Evolutionary conservation across 805 yeast genomes (phyloP), one percentile per base, ranked within the genome.

Genomic region (Starmerella floricola): DNA sequence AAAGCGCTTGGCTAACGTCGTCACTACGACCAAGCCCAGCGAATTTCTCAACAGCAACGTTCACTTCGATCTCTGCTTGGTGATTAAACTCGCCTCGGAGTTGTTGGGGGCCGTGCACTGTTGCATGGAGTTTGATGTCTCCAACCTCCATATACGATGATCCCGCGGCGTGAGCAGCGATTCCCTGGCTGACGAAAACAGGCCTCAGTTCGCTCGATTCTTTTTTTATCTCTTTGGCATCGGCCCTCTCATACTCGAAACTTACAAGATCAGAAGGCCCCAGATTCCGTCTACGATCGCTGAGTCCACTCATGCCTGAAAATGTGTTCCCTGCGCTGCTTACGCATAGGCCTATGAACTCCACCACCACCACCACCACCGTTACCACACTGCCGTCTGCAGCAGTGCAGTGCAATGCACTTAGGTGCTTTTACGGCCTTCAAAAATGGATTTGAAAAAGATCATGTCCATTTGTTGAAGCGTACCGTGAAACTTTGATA

Each of bases 91-190:
- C 72, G 2, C 85, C 84, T 46, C 82, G 67, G 47, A 74, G 76
- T 6, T 97, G 95, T 50, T 86, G 69, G 3, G 97, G 97, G 0
- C 97, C 97, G 60, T 77, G 82, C 0, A 88, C 77, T 3, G 85
- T 70, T 1, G 79, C 79, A 41, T 78, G 73, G 5, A 85, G 61
- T 35, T 65, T 71, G 20, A 73, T 72, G 20, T 73, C 68, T 26
- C 73, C 81, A 0, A 68, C 63, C 59, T 87, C 96, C 17, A 84
- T 56, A 51, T 79, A 82, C 2, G 93, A 72, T 17, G 94, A 84
- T 2, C 97, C 96, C 54, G 76, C 77, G 41, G 86, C 77, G 54
- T 80, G 80, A 27, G 74, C 69, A 27, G 81, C 69, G 28, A 78
- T 62, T 5, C 84, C 83, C 6, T 79, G 74, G 52, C 76, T 69